Conservation (phyloP, 2,329 filamentous ascomycete species). For the Lasiodiplodia sp. region DNA sequence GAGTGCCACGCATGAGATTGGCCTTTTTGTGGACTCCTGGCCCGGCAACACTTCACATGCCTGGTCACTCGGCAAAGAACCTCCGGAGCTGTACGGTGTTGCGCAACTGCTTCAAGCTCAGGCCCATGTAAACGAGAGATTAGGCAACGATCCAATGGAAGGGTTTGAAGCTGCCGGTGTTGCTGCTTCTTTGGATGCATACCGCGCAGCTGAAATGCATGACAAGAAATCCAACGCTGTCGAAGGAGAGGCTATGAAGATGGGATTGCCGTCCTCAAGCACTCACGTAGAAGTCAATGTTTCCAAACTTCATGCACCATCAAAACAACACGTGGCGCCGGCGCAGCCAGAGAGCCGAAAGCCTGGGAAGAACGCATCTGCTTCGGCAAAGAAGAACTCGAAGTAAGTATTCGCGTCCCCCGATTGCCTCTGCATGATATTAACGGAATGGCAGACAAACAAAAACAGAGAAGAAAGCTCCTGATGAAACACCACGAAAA, state of each 20-base stretch:
- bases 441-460: background rate
- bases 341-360: background rate
- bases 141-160: slow-evolving; percentile 33
- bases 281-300: slow-evolving; percentile 34
- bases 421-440: too few species aligned
- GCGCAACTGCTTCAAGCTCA: slow-evolving; percentile 65
- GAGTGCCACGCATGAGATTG: slow-evolving; percentile 77
- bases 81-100: slow-evolving; percentile 64
- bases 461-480: background rate
- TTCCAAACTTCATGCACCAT: slow-evolving; percentile 8
- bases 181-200: slow-evolving; percentile 31
- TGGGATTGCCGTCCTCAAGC: slow-evolving; percentile 51
- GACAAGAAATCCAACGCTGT: slow-evolving; percentile 36
- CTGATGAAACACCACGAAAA: slow-evolving; percentile 9
- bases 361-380: background rate
- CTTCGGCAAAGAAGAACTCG: background rate
- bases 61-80: slow-evolving; percentile 69
- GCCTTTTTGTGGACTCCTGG: slow-evolving; percentile 73
- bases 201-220: slow-evolving; percentile 36
- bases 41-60: slow-evolving; percentile 65
- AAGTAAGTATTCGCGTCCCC: background rate
- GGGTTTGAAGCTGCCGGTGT: slow-evolving; percentile 37
- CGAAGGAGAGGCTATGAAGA: slow-evolving; percentile 36
- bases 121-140: slow-evolving; percentile 56
- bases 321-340: background rate